A percentile compares a stretch with the other conserved stretches of the same genome.
Evolutionary conservation across 495 filamentous ascomycete species (phyloP).

Genomic region (Hyaloscypha variabilis): DNA sequence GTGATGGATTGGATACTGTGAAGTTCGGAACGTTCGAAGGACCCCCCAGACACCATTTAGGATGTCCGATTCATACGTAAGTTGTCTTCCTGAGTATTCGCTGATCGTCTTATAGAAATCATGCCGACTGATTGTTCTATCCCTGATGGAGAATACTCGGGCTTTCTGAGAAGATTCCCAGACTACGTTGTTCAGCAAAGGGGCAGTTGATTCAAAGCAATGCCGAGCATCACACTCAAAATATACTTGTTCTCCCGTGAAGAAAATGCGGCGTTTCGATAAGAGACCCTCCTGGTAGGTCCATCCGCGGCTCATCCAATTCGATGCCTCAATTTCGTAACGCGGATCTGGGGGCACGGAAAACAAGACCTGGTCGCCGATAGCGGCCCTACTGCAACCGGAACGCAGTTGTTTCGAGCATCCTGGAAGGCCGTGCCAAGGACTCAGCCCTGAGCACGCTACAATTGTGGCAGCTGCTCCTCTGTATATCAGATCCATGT

Average conservation of each 20-base stretch:
- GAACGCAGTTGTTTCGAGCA: conserved; percentile 25
- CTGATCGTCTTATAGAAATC: not conserved
- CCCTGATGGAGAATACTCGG: not conserved
- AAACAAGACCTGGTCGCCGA: not conserved
- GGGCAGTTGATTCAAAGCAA: no score
- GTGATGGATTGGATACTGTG: not conserved
- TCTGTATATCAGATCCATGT: conserved; percentile 36
- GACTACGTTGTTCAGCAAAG: no score
- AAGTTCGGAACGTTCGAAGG: not conserved
- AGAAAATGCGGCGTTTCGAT: conserved; percentile 36
- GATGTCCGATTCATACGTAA: not conserved
- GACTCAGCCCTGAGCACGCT: conserved; percentile 33
- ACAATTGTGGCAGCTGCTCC: conserved; percentile 33
- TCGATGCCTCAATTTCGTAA: conserved; percentile 24
- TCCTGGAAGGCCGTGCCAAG: conserved; percentile 36
- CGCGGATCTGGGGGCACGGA: conserved; percentile 20
- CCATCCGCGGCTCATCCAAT: conserved; percentile 42
- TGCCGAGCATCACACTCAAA: conserved; percentile 36
- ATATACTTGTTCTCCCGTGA: conserved; percentile 39
- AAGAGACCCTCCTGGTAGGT: conserved; percentile 45
- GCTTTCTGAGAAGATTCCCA: not conserved
- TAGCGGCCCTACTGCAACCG: conserved; percentile 23
- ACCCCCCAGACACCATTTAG: not conserved
- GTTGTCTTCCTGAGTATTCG: not conserved
- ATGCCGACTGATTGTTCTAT: not conserved